phyloP scores from a whole-genome alignment of 768 basidiomycete genomes.

The Lentinula boryana region DNA sequence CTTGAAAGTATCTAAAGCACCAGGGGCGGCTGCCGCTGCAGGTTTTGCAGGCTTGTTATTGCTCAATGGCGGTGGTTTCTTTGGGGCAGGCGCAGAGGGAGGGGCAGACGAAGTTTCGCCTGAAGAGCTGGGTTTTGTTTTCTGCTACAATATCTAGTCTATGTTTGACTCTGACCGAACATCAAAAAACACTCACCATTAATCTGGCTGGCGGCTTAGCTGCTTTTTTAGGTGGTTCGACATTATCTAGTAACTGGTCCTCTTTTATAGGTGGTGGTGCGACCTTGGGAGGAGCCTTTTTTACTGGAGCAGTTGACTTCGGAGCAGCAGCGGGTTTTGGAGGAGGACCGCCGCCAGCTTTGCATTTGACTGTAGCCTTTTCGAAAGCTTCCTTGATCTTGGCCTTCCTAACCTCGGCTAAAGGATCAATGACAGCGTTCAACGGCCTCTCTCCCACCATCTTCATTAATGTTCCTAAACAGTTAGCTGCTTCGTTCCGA shows the following conservation, averaged over 20 bases:
- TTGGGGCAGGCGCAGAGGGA: slow-evolving; percentile 27
- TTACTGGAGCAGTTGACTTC: slow-evolving; percentile 27
- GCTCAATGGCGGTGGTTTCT: slow-evolving; percentile 38
- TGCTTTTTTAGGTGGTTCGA: slow-evolving; percentile 22
- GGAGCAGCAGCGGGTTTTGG: slow-evolving; percentile 25
- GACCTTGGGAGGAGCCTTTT: slow-evolving; percentile 17
- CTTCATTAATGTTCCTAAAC: slow-evolving; percentile 89
- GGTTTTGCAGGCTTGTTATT: slow-evolving; percentile 40
- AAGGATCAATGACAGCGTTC: slow-evolving; percentile 76
- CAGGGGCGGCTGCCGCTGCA: slow-evolving; percentile 39
- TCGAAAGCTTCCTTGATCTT: slow-evolving; percentile 95
- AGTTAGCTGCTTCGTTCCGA: slow-evolving; percentile 82
- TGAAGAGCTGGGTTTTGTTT: slow-evolving; percentile 30
- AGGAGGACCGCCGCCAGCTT: slow-evolving; percentile 52
- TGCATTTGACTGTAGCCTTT: slow-evolving; percentile 88
- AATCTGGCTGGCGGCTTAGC: slow-evolving; percentile 34
- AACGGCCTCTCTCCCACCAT: slow-evolving; percentile 93
- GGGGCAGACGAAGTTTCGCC: slow-evolving; percentile 18
- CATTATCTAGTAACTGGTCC: slow-evolving; percentile 16
- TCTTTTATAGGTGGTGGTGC: slow-evolving; percentile 15
- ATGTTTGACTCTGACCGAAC: background rate
- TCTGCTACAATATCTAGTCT: slow-evolving; percentile 36
- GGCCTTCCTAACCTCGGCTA: slow-evolving; percentile 81
- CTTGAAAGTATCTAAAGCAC: slow-evolving; percentile 77
- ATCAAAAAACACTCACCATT: background rate